Base-by-base conservation (phyloP, 2,329 filamentous ascomycete genomes). In the Botryotinia calthae region DNA sequence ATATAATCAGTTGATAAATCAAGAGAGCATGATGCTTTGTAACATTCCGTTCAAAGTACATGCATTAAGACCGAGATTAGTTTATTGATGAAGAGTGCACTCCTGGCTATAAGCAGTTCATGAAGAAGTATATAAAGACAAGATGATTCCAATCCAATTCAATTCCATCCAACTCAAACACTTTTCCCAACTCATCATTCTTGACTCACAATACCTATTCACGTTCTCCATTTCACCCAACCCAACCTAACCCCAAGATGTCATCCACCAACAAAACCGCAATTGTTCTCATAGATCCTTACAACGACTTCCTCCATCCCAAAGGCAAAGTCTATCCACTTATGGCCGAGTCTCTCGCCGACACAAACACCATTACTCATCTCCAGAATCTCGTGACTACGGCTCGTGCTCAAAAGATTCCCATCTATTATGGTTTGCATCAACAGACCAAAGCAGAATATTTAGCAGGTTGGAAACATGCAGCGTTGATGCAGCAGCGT, bases 341-440 rank as follows among this genome's bases (percentile, higher is more conserved):
- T 16, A 69, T 82, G 16, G 72, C 78, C 16, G 76, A 77, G 56
- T 77, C 77, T 40, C 74, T 80, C 61, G 77, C 78, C 34, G 76
- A 78, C n/a, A 80, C 76, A 14, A 72, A 78, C 34, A 77, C 78
- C 42, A 72, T 81, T 42, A 68, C 70, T 1, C 77, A 81, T 69
- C 74, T 81, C 1, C 74, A 77, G 37, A 73, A 76, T 10, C 71
- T 81, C 7, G 75, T 81, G 20, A 51, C 66, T 8, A 75, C 74
- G 2, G 80, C 79, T 3, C 75, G 77, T 37, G 67, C 67, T 1
- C 70, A 73, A 28, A 76, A 76, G 10, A 80, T 82, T 25, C 80
- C 81, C 0, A 78, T 82, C 72, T 82, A 78, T 73, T 82, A 82
- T 54, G 78, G 78, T n/a, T 74, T 82, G 20, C 81, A 82, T 65